These are phyloP conservation scores for Fusarium duplospermum DNA, from an alignment of 2,329 filamentous ascomycete species.

Conservation along the genomic window DNA sequence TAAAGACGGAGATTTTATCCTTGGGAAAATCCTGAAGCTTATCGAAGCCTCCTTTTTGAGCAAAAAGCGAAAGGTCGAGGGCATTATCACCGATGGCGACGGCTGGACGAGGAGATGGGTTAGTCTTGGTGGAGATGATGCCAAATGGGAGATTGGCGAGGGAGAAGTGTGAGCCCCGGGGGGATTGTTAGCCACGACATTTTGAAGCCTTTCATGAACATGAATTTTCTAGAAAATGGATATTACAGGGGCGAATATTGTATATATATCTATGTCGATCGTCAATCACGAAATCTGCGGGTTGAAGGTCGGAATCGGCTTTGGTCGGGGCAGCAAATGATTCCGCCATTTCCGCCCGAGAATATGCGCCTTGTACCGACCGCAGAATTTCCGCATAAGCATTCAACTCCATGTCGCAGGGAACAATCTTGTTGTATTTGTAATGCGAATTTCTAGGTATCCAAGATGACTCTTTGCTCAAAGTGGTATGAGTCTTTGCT, in stretches of 20 bases:
- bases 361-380: background rate
- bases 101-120: conserved; percentile 70
- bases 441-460: background rate
- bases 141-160: conserved; percentile 86
- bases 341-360: background rate
- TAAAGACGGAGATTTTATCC: conserved; percentile 43
- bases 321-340: background rate
- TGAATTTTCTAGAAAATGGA: background rate
- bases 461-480: too few species aligned
- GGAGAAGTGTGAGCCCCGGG: conserved; percentile 51
- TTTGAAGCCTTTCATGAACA: background rate
- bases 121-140: conserved; percentile 74
- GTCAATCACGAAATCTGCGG: background rate
- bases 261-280: background rate
- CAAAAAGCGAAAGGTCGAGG: conserved; percentile 75
- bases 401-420: too few species aligned
- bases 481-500: too few species aligned
- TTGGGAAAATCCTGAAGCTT: conserved; percentile 39
- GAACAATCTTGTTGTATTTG: background rate
- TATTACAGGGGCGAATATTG: background rate
- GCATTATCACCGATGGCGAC: conserved; percentile 80
- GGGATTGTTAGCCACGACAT: conserved; percentile 40
- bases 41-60: conserved; percentile 55
- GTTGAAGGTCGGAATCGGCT: background rate
- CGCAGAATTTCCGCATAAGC: background rate